phyloP scores from a whole-genome alignment of 257 asterid genomes.

The Jasminum sambac region DNA sequence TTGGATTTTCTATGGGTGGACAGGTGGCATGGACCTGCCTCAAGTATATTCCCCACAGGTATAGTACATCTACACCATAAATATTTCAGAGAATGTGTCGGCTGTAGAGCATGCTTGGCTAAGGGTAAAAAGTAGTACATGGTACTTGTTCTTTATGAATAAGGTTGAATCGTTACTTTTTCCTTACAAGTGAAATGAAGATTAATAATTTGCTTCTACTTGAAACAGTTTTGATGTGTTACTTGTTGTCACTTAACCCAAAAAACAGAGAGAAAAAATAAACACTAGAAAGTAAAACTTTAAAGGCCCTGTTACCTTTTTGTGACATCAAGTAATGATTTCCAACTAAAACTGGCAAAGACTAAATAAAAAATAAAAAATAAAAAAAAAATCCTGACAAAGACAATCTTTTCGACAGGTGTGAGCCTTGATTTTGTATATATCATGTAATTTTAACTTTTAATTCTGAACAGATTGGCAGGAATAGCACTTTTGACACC shows the following conservation, averaged over 20 bases:
- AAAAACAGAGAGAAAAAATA: not conserved
- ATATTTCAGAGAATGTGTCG: not conserved
- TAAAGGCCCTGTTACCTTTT: not conserved
- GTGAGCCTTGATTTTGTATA: constrained; percentile 1
- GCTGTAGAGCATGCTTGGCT: not conserved
- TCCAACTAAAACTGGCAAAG: not conserved
- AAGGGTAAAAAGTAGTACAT: not conserved
- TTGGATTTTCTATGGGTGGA: constrained; percentile 92
- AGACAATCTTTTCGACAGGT: not conserved
- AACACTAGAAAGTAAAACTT: not conserved
- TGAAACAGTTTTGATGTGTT: not conserved
- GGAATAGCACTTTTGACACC: constrained; percentile 86
- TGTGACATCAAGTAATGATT: not conserved
- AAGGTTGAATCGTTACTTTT: not conserved
- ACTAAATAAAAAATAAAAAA: no score
- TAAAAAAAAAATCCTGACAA: no score
- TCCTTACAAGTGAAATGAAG: not conserved
- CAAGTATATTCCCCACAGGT: constrained; percentile 95
- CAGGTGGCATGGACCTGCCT: constrained; percentile 80
- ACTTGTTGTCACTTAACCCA: not conserved
- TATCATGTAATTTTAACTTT: constrained; percentile 11
- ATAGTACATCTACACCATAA: not conserved
- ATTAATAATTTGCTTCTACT: not conserved
- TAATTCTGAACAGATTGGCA: constrained; percentile 61
- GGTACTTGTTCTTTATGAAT: not conserved